Evolutionary conservation across 805 yeast species (phyloP).

Genomic region (Kodamaea leandrae): DNA sequence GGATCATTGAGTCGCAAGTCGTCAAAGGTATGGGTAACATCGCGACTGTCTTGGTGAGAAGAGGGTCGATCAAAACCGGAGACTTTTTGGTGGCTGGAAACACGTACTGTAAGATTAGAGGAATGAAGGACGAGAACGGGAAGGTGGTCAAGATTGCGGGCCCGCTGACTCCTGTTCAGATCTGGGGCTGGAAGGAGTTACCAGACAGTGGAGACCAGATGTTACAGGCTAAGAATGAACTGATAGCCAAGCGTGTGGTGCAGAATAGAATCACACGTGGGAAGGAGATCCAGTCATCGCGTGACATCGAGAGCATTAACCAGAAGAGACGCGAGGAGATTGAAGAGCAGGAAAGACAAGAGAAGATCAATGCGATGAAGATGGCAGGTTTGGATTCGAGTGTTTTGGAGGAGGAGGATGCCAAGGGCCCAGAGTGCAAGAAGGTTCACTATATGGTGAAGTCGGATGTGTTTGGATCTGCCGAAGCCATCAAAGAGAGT

Average conservation of each 20-base stretch:
- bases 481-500: constrained; percentile 87
- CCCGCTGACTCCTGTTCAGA: constrained; percentile 88
- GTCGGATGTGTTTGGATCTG: constrained; percentile 93
- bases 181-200: constrained; percentile 90
- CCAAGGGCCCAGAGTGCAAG: constrained; percentile 18
- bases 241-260: constrained; percentile 70
- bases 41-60: constrained; percentile 79
- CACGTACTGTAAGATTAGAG: constrained; percentile 80
- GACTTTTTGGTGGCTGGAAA: constrained; percentile 79
- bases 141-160: constrained; percentile 60
- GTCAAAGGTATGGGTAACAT: constrained; percentile 80
- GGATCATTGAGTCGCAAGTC: constrained; percentile 82
- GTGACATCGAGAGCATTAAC: constrained; percentile 70
- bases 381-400: constrained; percentile 57
- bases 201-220: constrained; percentile 90
- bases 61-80: constrained; percentile 75
- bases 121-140: constrained; percentile 73
- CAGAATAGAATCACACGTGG: constrained; percentile 58
- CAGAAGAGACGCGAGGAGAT: constrained; percentile 56
- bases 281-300: constrained; percentile 52
- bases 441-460: constrained; percentile 65
- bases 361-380: constrained; percentile 54
- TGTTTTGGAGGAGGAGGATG: constrained; percentile 39
- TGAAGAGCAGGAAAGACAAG: constrained; percentile 51
- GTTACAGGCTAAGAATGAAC: constrained; percentile 71